phyloP scores from a whole-genome alignment of 2,329 filamentous ascomycete species.

The Venturiaceae sp. region DNA sequence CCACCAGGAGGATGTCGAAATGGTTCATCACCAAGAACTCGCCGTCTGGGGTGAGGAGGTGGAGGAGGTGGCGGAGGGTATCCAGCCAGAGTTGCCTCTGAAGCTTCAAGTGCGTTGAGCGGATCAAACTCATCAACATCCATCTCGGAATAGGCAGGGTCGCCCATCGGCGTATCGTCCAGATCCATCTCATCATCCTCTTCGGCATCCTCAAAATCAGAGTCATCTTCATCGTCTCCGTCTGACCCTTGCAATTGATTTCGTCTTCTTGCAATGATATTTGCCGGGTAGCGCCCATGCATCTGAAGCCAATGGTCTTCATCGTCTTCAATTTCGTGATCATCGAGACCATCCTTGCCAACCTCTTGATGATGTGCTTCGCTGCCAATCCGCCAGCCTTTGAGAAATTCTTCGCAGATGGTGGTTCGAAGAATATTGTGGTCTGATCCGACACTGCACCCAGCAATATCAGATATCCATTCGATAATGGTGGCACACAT shows the following conservation, averaged over 20 bases:
- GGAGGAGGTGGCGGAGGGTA: constrained; percentile 60
- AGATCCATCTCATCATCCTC: constrained; percentile 18
- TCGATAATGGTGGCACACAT: constrained; percentile 98
- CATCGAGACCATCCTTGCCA: constrained; percentile 70
- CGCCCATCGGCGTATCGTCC: constrained; percentile 9
- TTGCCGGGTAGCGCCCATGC: constrained; percentile 5
- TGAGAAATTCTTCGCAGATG: constrained; percentile 86
- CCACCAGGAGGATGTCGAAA: constrained; percentile 34
- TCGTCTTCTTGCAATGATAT: background rate
- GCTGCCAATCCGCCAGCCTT: constrained; percentile 80
- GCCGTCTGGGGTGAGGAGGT: constrained; percentile 36
- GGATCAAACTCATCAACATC: constrained; percentile 35
- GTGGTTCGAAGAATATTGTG: constrained; percentile 67
- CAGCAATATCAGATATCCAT: constrained; percentile 88
- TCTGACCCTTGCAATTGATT: constrained; percentile 32
- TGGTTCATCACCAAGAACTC: constrained; percentile 51
- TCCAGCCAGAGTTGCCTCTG: constrained; percentile 69
- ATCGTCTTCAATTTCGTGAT: constrained; percentile 59
- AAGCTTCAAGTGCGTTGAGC: constrained; percentile 62
- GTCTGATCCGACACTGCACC: constrained; percentile 76
- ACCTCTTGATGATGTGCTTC: constrained; percentile 69
- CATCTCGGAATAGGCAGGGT: constrained; percentile 29
- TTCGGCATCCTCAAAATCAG: constrained; percentile 15
- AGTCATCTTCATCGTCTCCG: constrained; percentile 31
- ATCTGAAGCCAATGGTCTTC: constrained; percentile 14